Evolutionary conservation across 805 yeast genomes (phyloP).

Genomic region (Hanseniaspora nectarophila): DNA sequence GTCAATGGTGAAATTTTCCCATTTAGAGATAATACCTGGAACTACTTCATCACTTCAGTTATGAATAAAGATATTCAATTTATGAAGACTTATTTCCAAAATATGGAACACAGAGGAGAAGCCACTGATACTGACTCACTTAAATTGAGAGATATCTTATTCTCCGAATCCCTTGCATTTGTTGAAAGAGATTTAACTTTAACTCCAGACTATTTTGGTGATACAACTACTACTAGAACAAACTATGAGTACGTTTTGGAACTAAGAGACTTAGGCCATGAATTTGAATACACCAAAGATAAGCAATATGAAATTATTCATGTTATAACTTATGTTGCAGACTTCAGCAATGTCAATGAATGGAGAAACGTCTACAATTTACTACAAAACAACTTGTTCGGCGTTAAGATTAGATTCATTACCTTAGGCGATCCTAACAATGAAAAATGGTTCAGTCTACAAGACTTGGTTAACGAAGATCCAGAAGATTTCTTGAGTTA

Average conservation of each 20-base stretch:
- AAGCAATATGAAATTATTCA: constrained; percentile 23
- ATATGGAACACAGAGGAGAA: constrained; percentile 12
- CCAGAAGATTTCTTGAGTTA: constrained; percentile 21
- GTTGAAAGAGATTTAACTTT: constrained; percentile 37
- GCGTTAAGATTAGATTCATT: constrained; percentile 33
- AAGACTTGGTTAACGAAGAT: not conserved
- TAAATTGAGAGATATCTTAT: constrained; percentile 24
- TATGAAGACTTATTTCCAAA: constrained; percentile 17
- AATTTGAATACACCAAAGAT: constrained; percentile 20
- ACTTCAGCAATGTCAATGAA: constrained; percentile 33
- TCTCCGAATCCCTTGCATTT: constrained; percentile 21
- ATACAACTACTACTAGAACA: constrained; percentile 26
- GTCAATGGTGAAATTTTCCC: constrained; percentile 61
- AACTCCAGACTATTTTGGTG: constrained; percentile 37
- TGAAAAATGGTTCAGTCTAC: constrained; percentile 20
- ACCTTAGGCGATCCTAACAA: constrained; percentile 22
- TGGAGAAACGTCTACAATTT: constrained; percentile 35
- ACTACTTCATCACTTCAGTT: constrained; percentile 41
- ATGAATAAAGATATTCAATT: constrained; percentile 39
- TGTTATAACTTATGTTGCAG: constrained; percentile 48
- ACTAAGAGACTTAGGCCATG: constrained; percentile 17
- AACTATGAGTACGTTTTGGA: constrained; percentile 19
- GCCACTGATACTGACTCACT: constrained; percentile 4
- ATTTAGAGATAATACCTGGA: constrained; percentile 42
- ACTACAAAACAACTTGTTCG: constrained; percentile 22